These are phyloP conservation scores for Paramecium bursaria DNA, from an alignment of 73 alveolate genomes.

Conservation along the genomic window DNA sequence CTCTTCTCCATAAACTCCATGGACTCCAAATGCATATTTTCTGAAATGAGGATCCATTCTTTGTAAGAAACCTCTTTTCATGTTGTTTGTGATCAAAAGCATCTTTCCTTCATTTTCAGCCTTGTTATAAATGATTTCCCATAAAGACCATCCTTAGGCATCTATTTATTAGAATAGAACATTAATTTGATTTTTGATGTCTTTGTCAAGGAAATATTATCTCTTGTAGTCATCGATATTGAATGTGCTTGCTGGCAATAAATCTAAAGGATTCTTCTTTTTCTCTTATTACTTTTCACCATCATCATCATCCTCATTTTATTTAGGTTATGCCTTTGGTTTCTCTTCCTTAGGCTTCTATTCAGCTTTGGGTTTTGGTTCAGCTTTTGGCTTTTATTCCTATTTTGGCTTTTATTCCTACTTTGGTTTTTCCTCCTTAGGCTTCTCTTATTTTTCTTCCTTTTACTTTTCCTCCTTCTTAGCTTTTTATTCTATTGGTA, in stretches of 20 bases:
- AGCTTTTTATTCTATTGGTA: slow-evolving; percentile 13
- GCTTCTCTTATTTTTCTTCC: neutral
- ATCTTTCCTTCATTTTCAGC: slow-evolving; percentile 82
- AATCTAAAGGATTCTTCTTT: slow-evolving; percentile 80
- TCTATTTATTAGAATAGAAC: slow-evolving; percentile 75
- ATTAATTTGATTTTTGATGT: slow-evolving; percentile 76
- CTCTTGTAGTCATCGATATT: slow-evolving; percentile 82
- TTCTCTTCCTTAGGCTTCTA: slow-evolving; percentile 70
- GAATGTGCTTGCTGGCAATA: slow-evolving; percentile 84
- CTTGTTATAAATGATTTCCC: slow-evolving; percentile 82
- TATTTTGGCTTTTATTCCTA: neutral
- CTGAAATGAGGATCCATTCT: slow-evolving; percentile 82
- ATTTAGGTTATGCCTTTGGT: slow-evolving; percentile 42
- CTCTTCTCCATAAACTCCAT: slow-evolving; percentile 93
- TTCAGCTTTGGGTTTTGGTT: slow-evolving; percentile 23
- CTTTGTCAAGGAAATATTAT: slow-evolving; percentile 74
- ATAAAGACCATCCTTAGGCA: slow-evolving; percentile 84
- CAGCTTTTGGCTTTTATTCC: slow-evolving; percentile 50
- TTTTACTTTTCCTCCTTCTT: neutral
- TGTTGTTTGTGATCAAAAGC: slow-evolving; percentile 77
- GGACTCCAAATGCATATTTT: slow-evolving; percentile 84
- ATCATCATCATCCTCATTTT: slow-evolving; percentile 54
- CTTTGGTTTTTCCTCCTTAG: neutral
- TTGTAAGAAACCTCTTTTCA: slow-evolving; percentile 82
- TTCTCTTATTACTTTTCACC: slow-evolving; percentile 69